Evolutionary conservation across 2,329 filamentous ascomycete genomes (phyloP).

Genomic region (Orbilia blumenaviensis): DNA sequence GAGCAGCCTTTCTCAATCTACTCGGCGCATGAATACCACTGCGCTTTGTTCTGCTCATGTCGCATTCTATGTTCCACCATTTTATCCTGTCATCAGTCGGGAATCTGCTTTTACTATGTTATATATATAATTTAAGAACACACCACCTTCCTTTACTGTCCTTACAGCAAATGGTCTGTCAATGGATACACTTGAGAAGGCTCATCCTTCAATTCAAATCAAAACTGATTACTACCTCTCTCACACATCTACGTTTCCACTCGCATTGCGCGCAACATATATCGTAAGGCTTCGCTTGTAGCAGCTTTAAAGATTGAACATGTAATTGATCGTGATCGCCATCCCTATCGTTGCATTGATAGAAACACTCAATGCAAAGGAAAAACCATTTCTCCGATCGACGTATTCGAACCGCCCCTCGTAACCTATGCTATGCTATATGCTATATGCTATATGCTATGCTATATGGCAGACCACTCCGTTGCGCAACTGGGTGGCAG

Average conservation of each 20-base stretch:
- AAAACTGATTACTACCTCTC: neutral
- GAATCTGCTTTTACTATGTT: conserved; percentile 2
- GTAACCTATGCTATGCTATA: no score
- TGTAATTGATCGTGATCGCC: no score
- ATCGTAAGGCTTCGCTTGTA: no score
- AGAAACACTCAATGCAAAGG: neutral
- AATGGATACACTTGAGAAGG: conserved; percentile 1
- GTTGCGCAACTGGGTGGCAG: neutral
- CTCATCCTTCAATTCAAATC: no score
- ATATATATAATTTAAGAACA: conserved; percentile 5
- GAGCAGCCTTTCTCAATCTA: neutral
- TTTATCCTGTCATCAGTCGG: conserved; percentile 4
- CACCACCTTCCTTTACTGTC: no score
- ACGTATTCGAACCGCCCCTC: no score
- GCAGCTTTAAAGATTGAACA: no score
- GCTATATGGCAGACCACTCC: no score
- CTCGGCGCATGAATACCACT: neutral
- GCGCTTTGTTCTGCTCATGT: conserved; percentile 6
- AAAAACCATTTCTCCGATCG: neutral
- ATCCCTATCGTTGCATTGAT: neutral
- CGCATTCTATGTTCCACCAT: neutral
- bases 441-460: no score
- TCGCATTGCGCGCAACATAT: no score
- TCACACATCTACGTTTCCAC: neutral
- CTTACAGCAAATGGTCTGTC: conserved; percentile 12